These are phyloP conservation scores for Amyloporia xantha DNA, from an alignment of 768 basidiomycete genomes.

Conservation along the genomic window DNA sequence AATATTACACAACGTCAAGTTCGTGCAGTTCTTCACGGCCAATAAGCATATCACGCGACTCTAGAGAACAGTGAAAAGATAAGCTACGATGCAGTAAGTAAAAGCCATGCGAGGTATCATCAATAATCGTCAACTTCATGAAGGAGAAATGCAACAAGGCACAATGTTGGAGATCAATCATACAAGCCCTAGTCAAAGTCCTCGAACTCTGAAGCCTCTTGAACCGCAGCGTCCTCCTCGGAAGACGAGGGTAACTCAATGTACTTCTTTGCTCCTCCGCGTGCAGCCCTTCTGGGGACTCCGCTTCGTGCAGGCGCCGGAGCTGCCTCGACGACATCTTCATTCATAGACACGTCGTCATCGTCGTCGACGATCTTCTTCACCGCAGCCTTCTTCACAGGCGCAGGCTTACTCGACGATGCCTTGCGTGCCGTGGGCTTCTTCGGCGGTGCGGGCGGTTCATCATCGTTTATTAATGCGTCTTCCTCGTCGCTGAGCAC, in stretches of 20 bases:
- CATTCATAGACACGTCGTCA: constrained; percentile 38
- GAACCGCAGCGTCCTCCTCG: constrained; percentile 30
- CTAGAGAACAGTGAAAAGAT: no score
- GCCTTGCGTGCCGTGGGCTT: constrained; percentile 37
- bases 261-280: constrained; percentile 44
- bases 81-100: no score
- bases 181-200: constrained; percentile 21
- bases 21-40: no score
- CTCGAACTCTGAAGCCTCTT: constrained; percentile 23
- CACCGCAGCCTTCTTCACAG: constrained; percentile 26
- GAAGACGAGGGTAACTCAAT: constrained; percentile 31
- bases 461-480: constrained; percentile 28
- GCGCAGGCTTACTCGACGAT: constrained; percentile 42
- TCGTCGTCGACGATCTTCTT: constrained; percentile 38
- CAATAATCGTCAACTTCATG: no score
- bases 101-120: no score
- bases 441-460: constrained; percentile 36
- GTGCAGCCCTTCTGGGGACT: constrained; percentile 42
- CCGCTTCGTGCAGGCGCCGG: constrained; percentile 34
- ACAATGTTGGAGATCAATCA: no score
- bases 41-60: no score
- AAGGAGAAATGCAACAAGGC: no score
- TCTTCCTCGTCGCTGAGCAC: constrained; percentile 30
- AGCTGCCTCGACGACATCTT: constrained; percentile 31
- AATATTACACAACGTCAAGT: no score